Evolutionary conservation across 73 alveolate species (phyloP).

Genomic region (Vitrella brassicaformis): DNA sequence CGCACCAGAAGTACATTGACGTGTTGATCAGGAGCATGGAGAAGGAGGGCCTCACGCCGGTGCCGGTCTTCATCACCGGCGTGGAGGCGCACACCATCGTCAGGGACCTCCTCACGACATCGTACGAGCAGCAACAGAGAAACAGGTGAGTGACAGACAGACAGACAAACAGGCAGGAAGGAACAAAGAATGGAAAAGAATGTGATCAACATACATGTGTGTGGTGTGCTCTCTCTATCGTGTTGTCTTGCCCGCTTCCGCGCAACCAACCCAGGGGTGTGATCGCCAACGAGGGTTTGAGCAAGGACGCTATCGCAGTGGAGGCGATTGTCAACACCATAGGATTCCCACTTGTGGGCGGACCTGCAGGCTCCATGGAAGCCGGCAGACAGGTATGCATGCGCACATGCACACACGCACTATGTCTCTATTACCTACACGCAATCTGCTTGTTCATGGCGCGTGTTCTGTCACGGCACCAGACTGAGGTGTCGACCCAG

Average conservation of each 20-base stretch:
- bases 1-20: not conserved
- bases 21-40: not conserved
- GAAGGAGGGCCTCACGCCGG: not conserved
- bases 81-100: not conserved
- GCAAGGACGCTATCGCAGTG: not conserved
- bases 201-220: no score
- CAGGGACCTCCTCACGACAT: not conserved
- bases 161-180: no score
- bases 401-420: no score
- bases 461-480: no score
- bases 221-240: no score
- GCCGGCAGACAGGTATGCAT: slow-evolving; percentile 1
- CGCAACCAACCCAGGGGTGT: no score
- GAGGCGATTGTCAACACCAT: not conserved
- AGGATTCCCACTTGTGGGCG: slow-evolving; percentile 27
- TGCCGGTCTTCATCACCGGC: not conserved
- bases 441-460: no score
- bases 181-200: no score
- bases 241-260: no score
- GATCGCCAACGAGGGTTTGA: not conserved
- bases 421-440: no score
- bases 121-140: not conserved
- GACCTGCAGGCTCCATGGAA: slow-evolving; percentile 29
- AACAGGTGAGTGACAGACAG: no score
- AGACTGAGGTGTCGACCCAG: not conserved